Base-by-base conservation (phyloP, 306 rosid species). In the Rosa persica region DNA sequence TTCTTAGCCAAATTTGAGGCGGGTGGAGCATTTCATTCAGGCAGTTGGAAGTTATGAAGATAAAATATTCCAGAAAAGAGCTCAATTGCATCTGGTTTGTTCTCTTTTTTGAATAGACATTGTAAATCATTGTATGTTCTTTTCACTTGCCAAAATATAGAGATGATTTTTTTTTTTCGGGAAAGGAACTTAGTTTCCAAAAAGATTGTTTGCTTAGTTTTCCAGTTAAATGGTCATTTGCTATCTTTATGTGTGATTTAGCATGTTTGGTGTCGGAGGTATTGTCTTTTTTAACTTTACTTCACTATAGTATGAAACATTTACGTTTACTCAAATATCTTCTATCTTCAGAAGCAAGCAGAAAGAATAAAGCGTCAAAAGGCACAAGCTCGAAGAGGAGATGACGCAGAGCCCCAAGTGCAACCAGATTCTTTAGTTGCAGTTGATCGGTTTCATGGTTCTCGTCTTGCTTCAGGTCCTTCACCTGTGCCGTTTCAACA, bases 391-490 rank as follows among this genome's bases (percentile, higher is more conserved):
- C 87, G 87, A 80, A 89, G 98, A 83, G 97, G 98, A 73, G 98
- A 96, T 85, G 98, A 96, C 61, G 86, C 72, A 2, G 85, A 65
- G 69, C 98, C 99, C 76, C 89, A 85, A 81, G 78, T 66, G 79
- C 92, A 84, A 83, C 99, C 98, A 2, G 93, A 89, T 67, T 83
- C 93, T 69, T 76, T 93, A 46, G 98, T 93, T 81, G 83, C 98
- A 42, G 88, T 96, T 79, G 80, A 91, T 76, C 87, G 86, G 67
- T 96, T 83, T 81, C 94, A 71, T 73, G 96, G 97, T 76, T 96
- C 99, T 83, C 98, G 99, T 78, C 98, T 96, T 83, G 97, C 98
- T 87, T 89, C 98, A 36, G 96, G 92, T 80, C 89, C 93, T 81
- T 72, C 84, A 0, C 89, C 93, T 86, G 84, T 96, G 20, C 99